Percentiles rank a stretch among this genome's conserved stretches.
Evolutionary conservation across 345 rosid genomes (phyloP).

Genomic region (Cardamine resedifolia): DNA sequence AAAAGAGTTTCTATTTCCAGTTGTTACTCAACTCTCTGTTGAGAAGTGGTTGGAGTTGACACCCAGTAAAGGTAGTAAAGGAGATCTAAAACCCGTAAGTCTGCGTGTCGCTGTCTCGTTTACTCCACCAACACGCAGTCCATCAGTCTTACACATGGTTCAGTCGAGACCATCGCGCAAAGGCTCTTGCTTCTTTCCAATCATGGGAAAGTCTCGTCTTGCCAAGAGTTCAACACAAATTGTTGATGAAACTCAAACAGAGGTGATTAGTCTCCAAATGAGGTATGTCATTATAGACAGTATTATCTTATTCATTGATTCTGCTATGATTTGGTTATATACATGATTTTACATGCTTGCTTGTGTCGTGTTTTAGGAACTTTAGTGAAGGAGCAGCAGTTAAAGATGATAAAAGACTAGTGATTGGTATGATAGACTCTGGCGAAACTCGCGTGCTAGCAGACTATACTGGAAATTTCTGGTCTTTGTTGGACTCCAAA

Average conservation of each 20-base stretch:
- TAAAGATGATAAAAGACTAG: conserved; percentile 54
- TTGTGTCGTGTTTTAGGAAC: conserved; percentile 43
- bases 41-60: conserved; percentile 80
- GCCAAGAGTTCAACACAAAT: conserved; percentile 48
- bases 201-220: conserved; percentile 46
- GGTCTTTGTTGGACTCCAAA: conserved; percentile 70
- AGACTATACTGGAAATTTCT: conserved; percentile 51
- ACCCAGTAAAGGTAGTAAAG: conserved; percentile 42
- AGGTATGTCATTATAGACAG: conserved; percentile 48
- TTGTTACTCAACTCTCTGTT: conserved; percentile 54
- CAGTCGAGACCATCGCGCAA: conserved; percentile 40
- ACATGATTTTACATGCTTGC: conserved; percentile 5
- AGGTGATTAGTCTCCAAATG: conserved; percentile 72
- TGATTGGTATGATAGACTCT: conserved; percentile 47
- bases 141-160: conserved; percentile 57
- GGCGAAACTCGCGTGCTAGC: conserved; percentile 64
- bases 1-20: conserved; percentile 59
- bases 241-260: conserved; percentile 55
- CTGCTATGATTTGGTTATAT: neutral
- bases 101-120: conserved; percentile 70
- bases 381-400: conserved; percentile 36
- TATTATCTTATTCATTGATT: neutral
- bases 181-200: conserved; percentile 59
- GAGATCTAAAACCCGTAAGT: conserved; percentile 53
- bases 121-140: conserved; percentile 59